Evolutionary conservation across 805 yeast species (phyloP), one percentile per base, ranked within the genome.

Genomic region (Spathaspora gorwiae): DNA sequence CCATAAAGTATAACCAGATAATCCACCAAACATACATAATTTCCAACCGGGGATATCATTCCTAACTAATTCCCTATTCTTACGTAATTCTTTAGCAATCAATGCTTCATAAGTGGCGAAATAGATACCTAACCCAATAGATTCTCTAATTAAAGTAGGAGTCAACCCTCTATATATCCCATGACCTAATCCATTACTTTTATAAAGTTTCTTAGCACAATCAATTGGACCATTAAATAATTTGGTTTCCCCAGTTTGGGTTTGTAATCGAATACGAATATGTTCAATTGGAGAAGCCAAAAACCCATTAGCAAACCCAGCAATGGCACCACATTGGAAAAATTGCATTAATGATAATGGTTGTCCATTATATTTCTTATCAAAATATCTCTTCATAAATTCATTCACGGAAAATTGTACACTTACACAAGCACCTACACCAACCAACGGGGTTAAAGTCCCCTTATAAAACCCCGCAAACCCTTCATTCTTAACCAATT

Each of bases 351-450:
- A 71, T 7, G 79, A 61, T 47, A 90, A 68, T 13, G 70, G 69
- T 26, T 61, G 58, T 12, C 76, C 77, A 26, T 63, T 64, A 37
- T 74, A 68, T 51, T 76, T 75, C 19, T 60, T 60, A 42, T 68
- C 70, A 59, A 86, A 90, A 48, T 75, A 69, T 57, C 97, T 75
- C 68, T 94, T 94, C 96, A 92, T 89, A 58, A 76, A 84, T 64
- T 94, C 98, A 59, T 90, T 90, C 33, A 89, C 95, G 39, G 96
- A 94, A 60, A 94, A 94, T 66, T 94, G 99, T 35, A 92, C 87
- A 7, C 96, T 87, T 10, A 94, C 97, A 73, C 97, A 90, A 0
- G 96, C 96, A 42, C 99, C 99, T n/a, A 92, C 75, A 6, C 76
- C 76, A 36, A 72, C 60, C 53, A 70, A 64, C 6, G 76, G 75